These are phyloP conservation scores for Aspergillus panamensis DNA, from an alignment of 495 filamentous ascomycete genomes.

Conservation along the genomic window DNA sequence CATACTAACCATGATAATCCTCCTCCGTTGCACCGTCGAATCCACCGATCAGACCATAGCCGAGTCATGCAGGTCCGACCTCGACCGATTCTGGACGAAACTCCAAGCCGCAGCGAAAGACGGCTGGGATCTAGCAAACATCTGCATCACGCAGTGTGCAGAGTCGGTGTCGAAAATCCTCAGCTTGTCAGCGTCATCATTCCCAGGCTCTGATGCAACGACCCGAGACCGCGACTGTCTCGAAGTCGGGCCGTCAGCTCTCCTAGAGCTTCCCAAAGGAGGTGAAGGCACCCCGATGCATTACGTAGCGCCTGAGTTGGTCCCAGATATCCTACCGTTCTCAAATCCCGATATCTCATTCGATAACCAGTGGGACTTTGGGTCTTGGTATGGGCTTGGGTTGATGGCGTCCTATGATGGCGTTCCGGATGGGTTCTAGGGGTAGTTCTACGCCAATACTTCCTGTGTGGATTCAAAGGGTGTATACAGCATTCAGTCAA, in stretches of 20 bases:
- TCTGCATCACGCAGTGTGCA: slow-evolving; percentile 31
- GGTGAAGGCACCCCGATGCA: slow-evolving; percentile 1
- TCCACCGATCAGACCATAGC: slow-evolving; percentile 18
- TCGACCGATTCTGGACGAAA: slow-evolving; percentile 25
- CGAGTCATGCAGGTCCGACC: slow-evolving; percentile 20
- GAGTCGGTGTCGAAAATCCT: slow-evolving; percentile 28
- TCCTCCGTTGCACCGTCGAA: slow-evolving; percentile 30
- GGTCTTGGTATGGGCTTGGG: slow-evolving; percentile 14
- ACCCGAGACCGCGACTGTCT: not conserved
- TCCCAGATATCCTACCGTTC: slow-evolving; percentile 19
- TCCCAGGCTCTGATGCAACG: not conserved
- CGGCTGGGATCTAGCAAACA: slow-evolving; percentile 35
- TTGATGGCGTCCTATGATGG: slow-evolving; percentile 9
- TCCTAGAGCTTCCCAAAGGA: not conserved
- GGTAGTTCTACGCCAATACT: not conserved
- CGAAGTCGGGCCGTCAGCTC: not conserved
- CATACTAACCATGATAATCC: slow-evolving; percentile 23
- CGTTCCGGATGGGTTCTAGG: not conserved
- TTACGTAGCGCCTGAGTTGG: not conserved
- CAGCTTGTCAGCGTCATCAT: not conserved
- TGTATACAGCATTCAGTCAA: not conserved
- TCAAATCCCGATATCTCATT: slow-evolving; percentile 20
- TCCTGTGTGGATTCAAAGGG: not conserved
- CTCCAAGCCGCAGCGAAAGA: slow-evolving; percentile 29
- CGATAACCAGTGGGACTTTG: slow-evolving; percentile 18